These are phyloP conservation scores for Corylus heterophylla DNA, from an alignment of 306 rosid genomes.

Conservation along the genomic window DNA sequence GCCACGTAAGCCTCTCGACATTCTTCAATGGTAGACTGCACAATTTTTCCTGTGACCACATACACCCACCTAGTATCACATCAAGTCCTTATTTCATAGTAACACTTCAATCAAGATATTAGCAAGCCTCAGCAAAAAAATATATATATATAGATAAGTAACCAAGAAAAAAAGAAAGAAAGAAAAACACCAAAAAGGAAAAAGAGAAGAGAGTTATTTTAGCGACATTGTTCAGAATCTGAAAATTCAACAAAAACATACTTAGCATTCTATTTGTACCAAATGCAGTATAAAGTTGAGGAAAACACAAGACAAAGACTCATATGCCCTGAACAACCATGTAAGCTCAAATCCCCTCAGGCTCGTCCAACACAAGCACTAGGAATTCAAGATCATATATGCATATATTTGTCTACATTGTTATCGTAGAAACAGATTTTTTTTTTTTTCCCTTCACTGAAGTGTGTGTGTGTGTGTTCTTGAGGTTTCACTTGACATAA, in stretches of 20 bases:
- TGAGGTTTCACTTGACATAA: not conserved
- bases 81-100: conserved; percentile 14
- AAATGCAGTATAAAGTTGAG: not conserved
- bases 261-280: not conserved
- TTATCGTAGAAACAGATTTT: not conserved
- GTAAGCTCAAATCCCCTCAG: not conserved
- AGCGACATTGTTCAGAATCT: not conserved
- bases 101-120: not conserved
- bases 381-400: not conserved
- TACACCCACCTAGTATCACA: conserved; percentile 33
- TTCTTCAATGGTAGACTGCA: conserved; percentile 91
- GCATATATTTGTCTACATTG: not conserved
- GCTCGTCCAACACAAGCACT: not conserved
- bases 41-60: conserved; percentile 75
- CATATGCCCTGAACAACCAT: not conserved
- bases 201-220: not conserved
- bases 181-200: not conserved
- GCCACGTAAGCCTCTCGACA: conserved; percentile 78
- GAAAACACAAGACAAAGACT: not conserved
- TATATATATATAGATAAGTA: not conserved
- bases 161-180: not conserved
- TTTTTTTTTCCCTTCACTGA: not conserved
- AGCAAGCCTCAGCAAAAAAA: not conserved
- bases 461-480: not conserved
- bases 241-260: not conserved